A percentile compares a stretch with the other conserved stretches of the same genome.
Evolutionary conservation across 2,329 filamentous ascomycete genomes (phyloP).

Genomic region (Neofusicoccum parvum): DNA sequence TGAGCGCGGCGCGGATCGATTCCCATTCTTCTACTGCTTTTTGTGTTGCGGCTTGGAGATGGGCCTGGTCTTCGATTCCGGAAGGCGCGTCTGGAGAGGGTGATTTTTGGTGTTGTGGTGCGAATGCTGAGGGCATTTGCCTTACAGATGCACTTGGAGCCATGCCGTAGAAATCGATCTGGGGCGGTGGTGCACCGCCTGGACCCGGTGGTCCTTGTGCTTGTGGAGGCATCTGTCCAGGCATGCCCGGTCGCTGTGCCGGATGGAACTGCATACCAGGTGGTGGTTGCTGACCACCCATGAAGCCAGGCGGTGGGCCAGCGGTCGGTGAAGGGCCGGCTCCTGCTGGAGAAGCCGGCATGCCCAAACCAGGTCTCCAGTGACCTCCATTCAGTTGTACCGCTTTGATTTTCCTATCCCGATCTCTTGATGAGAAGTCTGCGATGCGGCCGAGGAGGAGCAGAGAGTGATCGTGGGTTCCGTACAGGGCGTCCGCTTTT

Average conservation of each 20-base stretch:
- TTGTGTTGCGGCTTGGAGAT: conserved; percentile 66
- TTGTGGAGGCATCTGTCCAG: background rate
- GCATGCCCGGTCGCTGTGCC: background rate
- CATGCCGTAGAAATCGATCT: conserved; percentile 52
- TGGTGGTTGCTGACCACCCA: background rate
- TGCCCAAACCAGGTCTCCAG: conserved; percentile 57
- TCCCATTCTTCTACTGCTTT: conserved; percentile 79
- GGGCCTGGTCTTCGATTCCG: conserved; percentile 35
- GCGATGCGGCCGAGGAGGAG: conserved; percentile 78
- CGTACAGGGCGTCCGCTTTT: conserved; percentile 76
- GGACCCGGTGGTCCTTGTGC: conserved; percentile 2
- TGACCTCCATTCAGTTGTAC: conserved; percentile 61
- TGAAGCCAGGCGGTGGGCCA: conserved; percentile 20
- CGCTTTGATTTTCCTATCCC: conserved; percentile 73
- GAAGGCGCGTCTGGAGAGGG: conserved; percentile 44
- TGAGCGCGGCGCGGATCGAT: conserved; percentile 70
- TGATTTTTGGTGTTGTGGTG: conserved; percentile 27
- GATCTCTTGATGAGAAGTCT: conserved; percentile 76
- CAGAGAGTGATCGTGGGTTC: conserved; percentile 84
- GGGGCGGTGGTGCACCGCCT: background rate
- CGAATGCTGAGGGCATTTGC: conserved; percentile 48
- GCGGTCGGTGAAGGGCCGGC: conserved; percentile 12
- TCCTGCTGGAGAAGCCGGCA: conserved; percentile 42
- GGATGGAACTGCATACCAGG: background rate
- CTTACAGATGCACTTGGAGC: conserved; percentile 45